Percentiles rank a stretch among this genome's conserved stretches.
phyloP scores from a whole-genome alignment of 1,284 basidiomycete genomes.

The Malassezia furfur region DNA sequence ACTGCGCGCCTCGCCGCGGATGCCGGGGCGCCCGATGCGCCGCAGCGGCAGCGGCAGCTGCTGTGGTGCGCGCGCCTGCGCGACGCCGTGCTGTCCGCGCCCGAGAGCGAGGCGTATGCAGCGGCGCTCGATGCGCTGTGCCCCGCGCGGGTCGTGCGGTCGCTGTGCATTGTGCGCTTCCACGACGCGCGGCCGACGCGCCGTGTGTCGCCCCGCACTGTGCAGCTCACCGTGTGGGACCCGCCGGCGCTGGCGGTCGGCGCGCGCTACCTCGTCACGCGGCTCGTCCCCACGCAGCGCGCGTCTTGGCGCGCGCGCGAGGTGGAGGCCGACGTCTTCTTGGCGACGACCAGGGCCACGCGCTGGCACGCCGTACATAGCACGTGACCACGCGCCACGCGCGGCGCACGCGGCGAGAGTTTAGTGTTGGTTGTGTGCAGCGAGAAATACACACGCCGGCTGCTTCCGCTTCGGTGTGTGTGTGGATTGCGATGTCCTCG shows the following conservation, averaged over 20 bases:
- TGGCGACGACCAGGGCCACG: conserved; percentile 11
- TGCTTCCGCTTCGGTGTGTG: background rate
- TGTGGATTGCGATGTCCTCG: conserved; percentile 10
- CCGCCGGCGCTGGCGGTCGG: conserved; percentile 7
- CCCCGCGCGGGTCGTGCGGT: conserved; percentile 67
- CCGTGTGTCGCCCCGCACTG: conserved; percentile 17
- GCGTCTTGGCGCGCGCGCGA: conserved; percentile 9
- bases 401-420: conserved; percentile 14
- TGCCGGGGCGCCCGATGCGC: background rate
- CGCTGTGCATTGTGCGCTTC: conserved; percentile 68
- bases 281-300: conserved; percentile 4
- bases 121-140: conserved; percentile 55
- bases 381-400: conserved; percentile 14
- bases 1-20: conserved; percentile 10
- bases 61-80: conserved; percentile 3
- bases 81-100: conserved; percentile 14
- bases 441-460: background rate
- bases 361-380: background rate
- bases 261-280: conserved; percentile 6
- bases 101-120: conserved; percentile 9
- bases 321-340: conserved; percentile 7
- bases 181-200: conserved; percentile 55
- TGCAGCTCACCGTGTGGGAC: conserved; percentile 34
- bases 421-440: conserved; percentile 14
- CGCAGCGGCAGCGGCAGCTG: background rate